phyloP scores from a whole-genome alignment of 1,284 basidiomycete genomes.

The Papiliotrema nemorosa region DNA sequence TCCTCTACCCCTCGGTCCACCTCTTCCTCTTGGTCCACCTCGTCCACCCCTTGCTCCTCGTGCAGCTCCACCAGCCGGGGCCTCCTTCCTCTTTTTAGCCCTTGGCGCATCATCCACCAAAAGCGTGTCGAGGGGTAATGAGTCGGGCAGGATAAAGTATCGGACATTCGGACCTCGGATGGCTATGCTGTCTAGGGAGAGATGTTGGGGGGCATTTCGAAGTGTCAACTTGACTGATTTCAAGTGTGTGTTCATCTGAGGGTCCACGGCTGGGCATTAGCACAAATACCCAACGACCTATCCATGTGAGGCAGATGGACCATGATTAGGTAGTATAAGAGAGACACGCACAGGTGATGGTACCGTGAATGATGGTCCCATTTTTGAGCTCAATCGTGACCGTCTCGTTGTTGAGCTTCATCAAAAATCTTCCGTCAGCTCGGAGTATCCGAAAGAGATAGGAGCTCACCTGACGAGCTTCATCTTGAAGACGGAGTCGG shows the following conservation, averaged over 20 bases:
- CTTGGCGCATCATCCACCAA: conserved; percentile 97
- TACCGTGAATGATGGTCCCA: conserved; percentile 90
- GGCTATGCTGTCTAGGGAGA: conserved; percentile 75
- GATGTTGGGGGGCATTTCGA: conserved; percentile 56
- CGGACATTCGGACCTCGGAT: conserved; percentile 89
- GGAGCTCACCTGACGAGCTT: conserved; percentile 51
- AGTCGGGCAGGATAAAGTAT: conserved; percentile 88
- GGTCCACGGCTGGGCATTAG: conserved; percentile 70
- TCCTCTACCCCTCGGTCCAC: conserved; percentile 36
- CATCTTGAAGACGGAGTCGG: conserved; percentile 39
- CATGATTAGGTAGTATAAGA: background rate
- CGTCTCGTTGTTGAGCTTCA: conserved; percentile 99
- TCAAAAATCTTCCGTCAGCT: conserved; percentile 70
- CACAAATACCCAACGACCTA: background rate
- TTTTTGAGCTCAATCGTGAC: conserved; percentile 99
- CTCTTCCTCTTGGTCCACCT: conserved; percentile 30
- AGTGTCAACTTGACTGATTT: conserved; percentile 96
- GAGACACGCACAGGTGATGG: conserved; percentile 76
- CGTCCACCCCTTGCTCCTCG: conserved; percentile 35
- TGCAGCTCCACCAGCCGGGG: conserved; percentile 19
- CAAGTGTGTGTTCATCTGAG: conserved; percentile 96
- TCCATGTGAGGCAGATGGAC: too few relatives aligned
- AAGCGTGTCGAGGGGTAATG: conserved; percentile 90
- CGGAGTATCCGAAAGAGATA: background rate
- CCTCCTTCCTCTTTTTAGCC: conserved; percentile 68